Conservation (phyloP, 768 basidiomycete genomes). For the Lyophyllum shimeji region DNA sequence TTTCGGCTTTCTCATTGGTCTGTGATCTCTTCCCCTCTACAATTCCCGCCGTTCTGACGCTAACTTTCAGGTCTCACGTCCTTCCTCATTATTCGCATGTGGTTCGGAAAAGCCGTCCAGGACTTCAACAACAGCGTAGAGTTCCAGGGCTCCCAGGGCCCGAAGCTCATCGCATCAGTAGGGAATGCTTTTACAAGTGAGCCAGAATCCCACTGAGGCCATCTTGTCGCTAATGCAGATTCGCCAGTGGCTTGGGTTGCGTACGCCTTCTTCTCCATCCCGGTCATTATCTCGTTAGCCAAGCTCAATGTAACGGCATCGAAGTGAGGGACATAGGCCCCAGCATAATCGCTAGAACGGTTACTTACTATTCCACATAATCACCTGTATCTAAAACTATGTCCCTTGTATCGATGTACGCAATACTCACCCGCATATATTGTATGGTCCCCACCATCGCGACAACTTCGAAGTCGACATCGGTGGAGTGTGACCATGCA, state of each 20-base stretch:
- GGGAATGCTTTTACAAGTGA: constrained; percentile 77
- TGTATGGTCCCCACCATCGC: no score
- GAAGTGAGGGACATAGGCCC: neutral
- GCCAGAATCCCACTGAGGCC: constrained; percentile 22
- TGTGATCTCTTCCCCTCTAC: constrained; percentile 12
- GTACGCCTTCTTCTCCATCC: constrained; percentile 72
- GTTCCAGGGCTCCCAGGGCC: constrained; percentile 50
- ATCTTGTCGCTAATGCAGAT: neutral
- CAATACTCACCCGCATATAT: no score
- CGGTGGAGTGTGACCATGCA: neutral
- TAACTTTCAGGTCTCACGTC: constrained; percentile 54
- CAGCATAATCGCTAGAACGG: neutral
- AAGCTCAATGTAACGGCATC: constrained; percentile 61
- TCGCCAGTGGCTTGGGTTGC: constrained; percentile 74
- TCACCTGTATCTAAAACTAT: neutral
- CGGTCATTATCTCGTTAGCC: constrained; percentile 65
- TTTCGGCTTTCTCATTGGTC: constrained; percentile 74
- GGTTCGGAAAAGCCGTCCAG: constrained; percentile 76
- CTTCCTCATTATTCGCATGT: constrained; percentile 75
- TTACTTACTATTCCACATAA: neutral
- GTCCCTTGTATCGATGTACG: no score
- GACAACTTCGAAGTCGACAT: no score
- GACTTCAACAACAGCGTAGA: constrained; percentile 72
- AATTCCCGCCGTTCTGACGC: constrained; percentile 1
- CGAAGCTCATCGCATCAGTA: constrained; percentile 58